These are phyloP conservation scores for Phyllosticta paracitricarpa DNA, from an alignment of 2,329 filamentous ascomycete genomes.

Conservation along the genomic window DNA sequence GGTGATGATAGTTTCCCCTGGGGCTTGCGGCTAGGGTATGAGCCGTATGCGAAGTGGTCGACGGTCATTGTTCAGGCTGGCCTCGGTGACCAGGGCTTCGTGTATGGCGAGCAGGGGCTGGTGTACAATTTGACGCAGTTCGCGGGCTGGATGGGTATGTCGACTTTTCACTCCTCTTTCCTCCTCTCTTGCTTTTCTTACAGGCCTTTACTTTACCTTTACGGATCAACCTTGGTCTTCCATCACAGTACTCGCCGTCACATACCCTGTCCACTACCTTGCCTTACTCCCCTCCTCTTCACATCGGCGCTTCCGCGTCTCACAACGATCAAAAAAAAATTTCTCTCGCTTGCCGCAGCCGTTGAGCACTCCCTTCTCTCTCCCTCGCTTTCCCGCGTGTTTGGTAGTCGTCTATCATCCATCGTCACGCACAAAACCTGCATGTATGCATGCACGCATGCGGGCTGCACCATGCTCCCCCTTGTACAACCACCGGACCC, in stretches of 20 bases:
- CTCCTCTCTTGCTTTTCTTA: too few species aligned
- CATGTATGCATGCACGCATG: neutral
- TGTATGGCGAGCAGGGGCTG: conserved; percentile 1
- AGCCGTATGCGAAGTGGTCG: conserved; percentile 10
- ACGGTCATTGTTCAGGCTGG: conserved; percentile 9
- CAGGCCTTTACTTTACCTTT: too few species aligned
- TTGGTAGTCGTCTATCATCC: neutral
- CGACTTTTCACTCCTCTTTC: neutral
- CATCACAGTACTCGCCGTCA: neutral
- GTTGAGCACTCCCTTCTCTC: neutral
- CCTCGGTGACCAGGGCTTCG: conserved; percentile 7
- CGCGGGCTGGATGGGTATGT: conserved; percentile 12
- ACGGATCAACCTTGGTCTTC: neutral
- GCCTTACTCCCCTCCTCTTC: neutral
- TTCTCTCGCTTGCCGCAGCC: neutral
- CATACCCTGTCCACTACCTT: neutral
- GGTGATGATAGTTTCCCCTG: conserved; percentile 3
- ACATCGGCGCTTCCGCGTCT: neutral
- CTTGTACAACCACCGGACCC: neutral
- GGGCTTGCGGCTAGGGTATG: conserved; percentile 2
- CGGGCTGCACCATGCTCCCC: neutral
- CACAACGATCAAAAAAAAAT: neutral
- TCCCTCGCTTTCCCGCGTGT: neutral
- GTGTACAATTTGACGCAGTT: conserved; percentile 7
- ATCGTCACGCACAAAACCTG: neutral